Conservation (phyloP, 495 filamentous ascomycete species). For the Xylaria telfairii region DNA sequence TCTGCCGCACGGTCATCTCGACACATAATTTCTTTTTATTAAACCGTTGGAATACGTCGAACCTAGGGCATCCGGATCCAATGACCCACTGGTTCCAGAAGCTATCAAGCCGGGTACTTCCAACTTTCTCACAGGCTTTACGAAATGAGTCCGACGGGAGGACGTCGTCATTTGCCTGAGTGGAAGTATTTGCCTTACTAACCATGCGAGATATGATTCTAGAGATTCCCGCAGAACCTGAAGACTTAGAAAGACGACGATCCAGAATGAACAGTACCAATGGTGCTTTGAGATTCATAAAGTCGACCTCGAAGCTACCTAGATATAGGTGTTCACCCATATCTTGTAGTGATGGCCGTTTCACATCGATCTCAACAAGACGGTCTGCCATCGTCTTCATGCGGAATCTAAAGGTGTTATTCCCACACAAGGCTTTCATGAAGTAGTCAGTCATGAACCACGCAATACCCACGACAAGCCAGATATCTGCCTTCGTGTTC, state of each 20-base stretch:
- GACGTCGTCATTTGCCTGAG: conserved; percentile 70
- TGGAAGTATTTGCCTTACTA: conserved; percentile 77
- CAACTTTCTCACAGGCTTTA: conserved; percentile 81
- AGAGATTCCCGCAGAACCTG: conserved; percentile 79
- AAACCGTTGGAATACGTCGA: conserved; percentile 84
- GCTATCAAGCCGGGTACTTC: conserved; percentile 79
- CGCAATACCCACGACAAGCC: conserved; percentile 89
- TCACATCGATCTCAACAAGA: conserved; percentile 79
- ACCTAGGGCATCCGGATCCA: conserved; percentile 83
- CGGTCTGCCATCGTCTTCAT: conserved; percentile 83
- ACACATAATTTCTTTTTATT: conserved; percentile 98
- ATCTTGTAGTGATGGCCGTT: conserved; percentile 80
- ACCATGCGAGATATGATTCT: conserved; percentile 85
- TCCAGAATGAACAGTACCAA: conserved; percentile 94
- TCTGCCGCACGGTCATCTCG: conserved; percentile 88
- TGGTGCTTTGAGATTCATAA: conserved; percentile 89
- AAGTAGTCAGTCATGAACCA: conserved; percentile 94
- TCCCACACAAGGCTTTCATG: conserved; percentile 86
- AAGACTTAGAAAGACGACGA: conserved; percentile 83
- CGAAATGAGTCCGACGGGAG: conserved; percentile 78
- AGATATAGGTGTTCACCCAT: conserved; percentile 78
- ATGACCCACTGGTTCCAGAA: conserved; percentile 96
- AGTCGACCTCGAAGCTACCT: conserved; percentile 83
- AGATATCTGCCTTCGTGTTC: conserved; percentile 77
- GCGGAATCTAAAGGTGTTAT: conserved; percentile 92